Evolutionary conservation across 192 early-diverging fungal species (phyloP), one percentile per base, ranked within the genome.

Genomic region (Bifiguratus adelaidae): DNA sequence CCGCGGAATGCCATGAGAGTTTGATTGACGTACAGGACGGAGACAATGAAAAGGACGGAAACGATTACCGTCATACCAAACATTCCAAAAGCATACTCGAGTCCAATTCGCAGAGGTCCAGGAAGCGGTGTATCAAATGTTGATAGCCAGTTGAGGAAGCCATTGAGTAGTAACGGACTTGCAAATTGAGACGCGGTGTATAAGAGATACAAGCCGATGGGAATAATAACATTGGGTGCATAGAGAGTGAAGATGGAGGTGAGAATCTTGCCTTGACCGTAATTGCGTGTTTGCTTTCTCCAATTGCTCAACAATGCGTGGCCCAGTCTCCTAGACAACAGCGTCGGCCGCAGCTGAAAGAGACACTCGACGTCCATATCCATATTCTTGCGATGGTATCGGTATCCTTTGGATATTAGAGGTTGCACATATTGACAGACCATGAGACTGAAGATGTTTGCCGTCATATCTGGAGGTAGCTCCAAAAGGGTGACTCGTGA

Each of bases 41-140:
- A 65, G 24, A 56, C 53, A 2, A 40, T 53, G 34, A 56, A 48
- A 23, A 55, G 60, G 16, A 56, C 38, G 3, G 63, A 48, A 20
- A 43, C 52, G 13, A 50, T 21, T 21, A 60, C 3, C 0, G 52
- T 48, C 0, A 53, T 49, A 44, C 58, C 58, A 37, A 58, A 65
- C 63, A 65, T 59, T 16, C 63, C 63, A 35, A 65, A 56, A 1
- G 63, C 56, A 19, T 56, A 45, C 3, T 60, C 59, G 9, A 65
- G 44, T 2, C 63, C 63, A 0, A 65, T 20, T 1, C 45, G 33
- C 0, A 65, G 41, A 7, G 63, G 63, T 4, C 45, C 5, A 7
- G 57, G 53, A 3, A n/a, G 30, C 7, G 9, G 12, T 0, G 57
- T 60, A 1, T 22, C 9, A 18, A 53, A 65, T 2, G 57, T 55